Evolutionary conservation across 768 basidiomycete genomes (phyloP), one percentile per base, ranked within the genome.

Genomic region (Rhodotorula paludigena): DNA sequence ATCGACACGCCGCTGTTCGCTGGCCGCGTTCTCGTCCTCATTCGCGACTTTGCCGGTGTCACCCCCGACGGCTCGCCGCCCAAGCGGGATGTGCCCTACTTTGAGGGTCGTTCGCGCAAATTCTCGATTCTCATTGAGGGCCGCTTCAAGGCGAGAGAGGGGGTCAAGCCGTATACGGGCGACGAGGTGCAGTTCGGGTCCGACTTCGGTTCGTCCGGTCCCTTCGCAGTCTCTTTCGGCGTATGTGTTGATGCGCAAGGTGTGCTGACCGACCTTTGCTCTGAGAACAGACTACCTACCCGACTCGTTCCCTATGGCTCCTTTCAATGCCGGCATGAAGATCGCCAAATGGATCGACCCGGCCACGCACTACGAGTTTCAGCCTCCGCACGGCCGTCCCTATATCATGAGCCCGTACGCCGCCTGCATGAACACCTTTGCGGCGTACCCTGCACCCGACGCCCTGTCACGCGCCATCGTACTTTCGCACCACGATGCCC

Each of bases 71-170:
- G 69, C 16, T 54, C 60, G 14, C 63, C 71, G 28, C 66, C 74
- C 20, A 71, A 52, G 23, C 21, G 48, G 5, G 58, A 74, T 30
- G 51, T 60, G 18, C 16, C 25, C 2, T 76, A 71, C 72, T 76
- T 76, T 54, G 66, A 66, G 12, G 67, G 67, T 0, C 42, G 75
- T 1, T 55, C 51, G 1, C 25, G 75, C 21, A 63, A 68, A 45
- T 76, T 76, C 30, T 64, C 66, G 21, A 76, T 76, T 53, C 59
- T 74, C 33, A 73, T 76, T 42, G 73, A 76, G 45, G 75, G 75
- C 2, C 49, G 62, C 4, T 76, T 74, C 71, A 74, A 74, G 51
- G 25, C 15, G 20, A 39, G 71, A 28, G 48, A 39, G 2, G 75
- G 73, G 21, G 51, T 54, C 32, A 23, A 41, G 41, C 69, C 69